Percentiles rank a stretch among this genome's conserved stretches.
These are phyloP conservation scores for Aegilops umbellulata DNA, from an alignment of 176 grass and related monocot genomes.

Conservation along the genomic window DNA sequence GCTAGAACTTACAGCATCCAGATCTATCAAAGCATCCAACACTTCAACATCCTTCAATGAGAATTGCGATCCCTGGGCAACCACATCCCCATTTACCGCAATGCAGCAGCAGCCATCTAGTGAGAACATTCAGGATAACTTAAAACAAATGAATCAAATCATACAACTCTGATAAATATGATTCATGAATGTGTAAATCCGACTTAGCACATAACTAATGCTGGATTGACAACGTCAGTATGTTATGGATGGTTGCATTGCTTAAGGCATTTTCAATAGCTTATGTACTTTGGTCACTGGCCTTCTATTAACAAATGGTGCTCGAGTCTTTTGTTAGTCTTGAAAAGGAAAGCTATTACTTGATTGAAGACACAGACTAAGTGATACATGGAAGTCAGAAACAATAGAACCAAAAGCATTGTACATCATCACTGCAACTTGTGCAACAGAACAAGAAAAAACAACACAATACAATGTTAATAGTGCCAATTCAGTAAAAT, in stretches of 20 bases:
- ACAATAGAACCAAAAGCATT: background rate
- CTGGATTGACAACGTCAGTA: background rate
- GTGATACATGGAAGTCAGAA: background rate
- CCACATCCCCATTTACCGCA: constrained; percentile 84
- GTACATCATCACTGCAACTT: background rate
- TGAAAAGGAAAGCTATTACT: background rate
- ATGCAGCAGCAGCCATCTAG: constrained; percentile 95
- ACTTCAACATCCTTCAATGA: constrained; percentile 98
- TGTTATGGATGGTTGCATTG: background rate
- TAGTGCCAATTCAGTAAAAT: background rate
- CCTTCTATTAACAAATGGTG: background rate
- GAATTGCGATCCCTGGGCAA: constrained; percentile 97
- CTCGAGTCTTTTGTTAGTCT: background rate
- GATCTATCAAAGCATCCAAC: constrained; percentile 80
- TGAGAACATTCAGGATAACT: background rate
- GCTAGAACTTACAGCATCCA: constrained; percentile 72
- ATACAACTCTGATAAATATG: background rate
- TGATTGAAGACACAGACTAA: background rate
- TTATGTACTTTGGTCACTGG: background rate
- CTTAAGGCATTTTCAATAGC: background rate
- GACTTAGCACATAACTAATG: background rate
- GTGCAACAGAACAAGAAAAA: background rate
- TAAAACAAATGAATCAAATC: constrained; percentile 19
- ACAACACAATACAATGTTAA: background rate
- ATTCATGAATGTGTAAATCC: background rate